These are phyloP conservation scores for Histomonas meleagridis DNA, from an alignment of 208 protist genomes.

Conservation along the genomic window DNA sequence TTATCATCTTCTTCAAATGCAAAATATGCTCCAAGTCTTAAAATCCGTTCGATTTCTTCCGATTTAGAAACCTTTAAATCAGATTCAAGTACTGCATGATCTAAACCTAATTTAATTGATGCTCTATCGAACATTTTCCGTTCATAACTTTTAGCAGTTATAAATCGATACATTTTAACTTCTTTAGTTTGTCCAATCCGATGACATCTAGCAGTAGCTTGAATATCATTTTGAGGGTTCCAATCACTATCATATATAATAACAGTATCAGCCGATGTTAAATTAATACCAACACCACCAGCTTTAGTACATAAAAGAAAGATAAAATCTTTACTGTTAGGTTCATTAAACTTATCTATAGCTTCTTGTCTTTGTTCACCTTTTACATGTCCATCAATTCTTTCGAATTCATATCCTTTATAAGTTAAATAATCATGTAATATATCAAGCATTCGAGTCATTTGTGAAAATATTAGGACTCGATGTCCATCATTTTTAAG, in stretches of 20 bases:
- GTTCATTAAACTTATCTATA: constrained; percentile 43
- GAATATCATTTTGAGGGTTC: constrained; percentile 57
- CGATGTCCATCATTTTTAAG: constrained; percentile 67
- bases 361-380: constrained; percentile 43
- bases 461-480: constrained; percentile 83
- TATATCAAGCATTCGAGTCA: constrained; percentile 73
- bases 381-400: constrained; percentile 49
- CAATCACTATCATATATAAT: constrained; percentile 58
- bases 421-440: constrained; percentile 67
- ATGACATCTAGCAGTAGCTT: constrained; percentile 72
- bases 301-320: constrained; percentile 52
- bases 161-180: constrained; percentile 65
- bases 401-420: constrained; percentile 60
- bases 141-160: constrained; percentile 68
- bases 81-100: constrained; percentile 48
- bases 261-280: constrained; percentile 55
- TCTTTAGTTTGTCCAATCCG: constrained; percentile 80
- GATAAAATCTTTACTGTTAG: constrained; percentile 37
- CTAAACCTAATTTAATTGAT: constrained; percentile 63
- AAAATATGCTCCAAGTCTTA: constrained; percentile 42
- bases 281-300: constrained; percentile 53
- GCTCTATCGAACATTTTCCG: constrained; percentile 66
- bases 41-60: constrained; percentile 36
- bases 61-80: background rate
- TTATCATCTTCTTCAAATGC: constrained; percentile 36